A percentile compares a stretch with the other conserved stretches of the same genome.
These are phyloP conservation scores for Paraphoma sp. DNA, from an alignment of 2,329 filamentous ascomycete genomes.

Conservation along the genomic window DNA sequence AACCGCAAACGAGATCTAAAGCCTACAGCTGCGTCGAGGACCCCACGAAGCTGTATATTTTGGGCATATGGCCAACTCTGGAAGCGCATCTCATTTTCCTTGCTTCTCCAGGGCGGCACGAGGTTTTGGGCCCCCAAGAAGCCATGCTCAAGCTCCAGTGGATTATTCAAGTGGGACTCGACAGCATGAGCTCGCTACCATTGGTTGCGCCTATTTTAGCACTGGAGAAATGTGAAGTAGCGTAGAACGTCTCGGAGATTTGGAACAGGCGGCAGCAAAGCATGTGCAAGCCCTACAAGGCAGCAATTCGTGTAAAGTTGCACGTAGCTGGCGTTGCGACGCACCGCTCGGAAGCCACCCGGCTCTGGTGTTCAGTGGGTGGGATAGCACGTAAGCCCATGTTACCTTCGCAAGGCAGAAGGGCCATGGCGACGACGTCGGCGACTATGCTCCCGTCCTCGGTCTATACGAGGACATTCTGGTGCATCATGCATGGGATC, in stretches of 20 bases:
- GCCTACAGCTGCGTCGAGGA: conserved; percentile 41
- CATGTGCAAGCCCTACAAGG: conserved; percentile 20
- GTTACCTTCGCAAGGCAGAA: conserved; percentile 16
- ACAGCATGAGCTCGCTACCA: conserved; percentile 25
- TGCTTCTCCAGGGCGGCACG: conserved; percentile 30
- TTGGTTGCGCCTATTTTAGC: conserved; percentile 34
- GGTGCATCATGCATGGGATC: conserved; percentile 23
- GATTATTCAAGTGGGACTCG: conserved; percentile 34
- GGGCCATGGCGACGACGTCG: conserved; percentile 4
- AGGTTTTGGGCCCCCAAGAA: conserved; percentile 38
- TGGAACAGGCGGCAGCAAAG: conserved; percentile 14
- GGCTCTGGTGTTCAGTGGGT: conserved; percentile 31
- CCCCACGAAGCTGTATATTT: conserved; percentile 36
- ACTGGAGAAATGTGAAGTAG: conserved; percentile 28
- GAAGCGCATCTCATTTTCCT: conserved; percentile 36
- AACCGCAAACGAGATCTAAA: conserved; percentile 32
- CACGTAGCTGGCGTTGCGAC: conserved; percentile 35
- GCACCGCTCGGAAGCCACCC: conserved; percentile 25
- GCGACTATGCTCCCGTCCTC: conserved; percentile 10
- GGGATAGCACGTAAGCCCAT: conserved; percentile 21
- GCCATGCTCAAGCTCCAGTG: conserved; percentile 37
- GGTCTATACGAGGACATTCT: conserved; percentile 19
- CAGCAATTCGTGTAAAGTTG: conserved; percentile 22
- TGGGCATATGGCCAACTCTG: conserved; percentile 39
- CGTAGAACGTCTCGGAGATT: conserved; percentile 16